Conservation (phyloP, 148 eudicot species). For the Vaccinium corymbosum region DNA sequence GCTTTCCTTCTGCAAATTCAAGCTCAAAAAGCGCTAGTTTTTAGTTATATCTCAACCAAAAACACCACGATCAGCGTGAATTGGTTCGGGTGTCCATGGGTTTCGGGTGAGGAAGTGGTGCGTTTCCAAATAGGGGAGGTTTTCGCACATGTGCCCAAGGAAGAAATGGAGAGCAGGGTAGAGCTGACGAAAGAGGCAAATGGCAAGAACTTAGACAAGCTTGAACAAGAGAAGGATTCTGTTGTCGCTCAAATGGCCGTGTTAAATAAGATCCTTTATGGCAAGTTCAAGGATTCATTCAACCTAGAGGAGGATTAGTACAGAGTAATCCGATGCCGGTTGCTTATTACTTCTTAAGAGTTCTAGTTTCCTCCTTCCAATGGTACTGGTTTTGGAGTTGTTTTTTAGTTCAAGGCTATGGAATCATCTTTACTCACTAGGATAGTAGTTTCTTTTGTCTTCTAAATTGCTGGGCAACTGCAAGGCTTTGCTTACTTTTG, state of each 20-base stretch:
- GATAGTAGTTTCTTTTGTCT: not conserved
- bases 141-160: slow-evolving; percentile 84
- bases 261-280: slow-evolving; percentile 81
- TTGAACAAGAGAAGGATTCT: slow-evolving; percentile 79
- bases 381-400: not conserved
- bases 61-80: too few relatives aligned
- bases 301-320: slow-evolving; percentile 88
- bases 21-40: too few relatives aligned
- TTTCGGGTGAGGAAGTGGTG: slow-evolving; percentile 81
- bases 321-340: not conserved
- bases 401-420: not conserved
- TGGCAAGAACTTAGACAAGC: slow-evolving; percentile 64
- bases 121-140: slow-evolving; percentile 98
- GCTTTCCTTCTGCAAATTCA: too few relatives aligned
- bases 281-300: slow-evolving; percentile 92
- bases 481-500: not conserved
- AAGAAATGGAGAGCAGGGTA: slow-evolving; percentile 80
- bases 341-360: not conserved
- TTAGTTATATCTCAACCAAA: too few relatives aligned
- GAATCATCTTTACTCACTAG: not conserved
- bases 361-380: not conserved
- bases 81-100: too few relatives aligned
- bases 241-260: slow-evolving; percentile 75
- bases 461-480: not conserved
- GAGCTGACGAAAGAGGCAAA: slow-evolving; percentile 74